Conservation (phyloP, 352 stramenopile species). For the Phytophthora meadii region DNA sequence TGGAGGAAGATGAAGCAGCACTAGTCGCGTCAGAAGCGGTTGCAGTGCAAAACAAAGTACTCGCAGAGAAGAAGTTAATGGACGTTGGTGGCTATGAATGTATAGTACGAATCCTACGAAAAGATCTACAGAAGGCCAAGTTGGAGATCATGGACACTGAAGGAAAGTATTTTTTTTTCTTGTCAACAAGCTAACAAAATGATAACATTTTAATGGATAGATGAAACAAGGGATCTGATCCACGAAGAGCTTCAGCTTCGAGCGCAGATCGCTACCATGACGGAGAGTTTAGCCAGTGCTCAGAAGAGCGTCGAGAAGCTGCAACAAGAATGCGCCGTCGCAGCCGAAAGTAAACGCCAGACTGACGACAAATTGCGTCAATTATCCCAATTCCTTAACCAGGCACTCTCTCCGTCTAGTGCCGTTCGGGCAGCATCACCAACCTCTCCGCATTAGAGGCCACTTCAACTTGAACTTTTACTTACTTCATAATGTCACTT, state of each 20-base stretch:
- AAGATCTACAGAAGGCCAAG: constrained; percentile 57
- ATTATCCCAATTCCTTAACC: constrained; percentile 62
- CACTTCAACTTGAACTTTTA: not conserved
- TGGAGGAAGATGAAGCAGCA: constrained; percentile 65
- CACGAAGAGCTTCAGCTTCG: constrained; percentile 66
- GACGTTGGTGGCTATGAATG: constrained; percentile 72
- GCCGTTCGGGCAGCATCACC: constrained; percentile 15
- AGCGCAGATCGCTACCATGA: constrained; percentile 52
- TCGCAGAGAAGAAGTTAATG: constrained; percentile 66
- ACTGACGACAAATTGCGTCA: constrained; percentile 63
- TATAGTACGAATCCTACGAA: constrained; percentile 60
- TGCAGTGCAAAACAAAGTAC: constrained; percentile 60
- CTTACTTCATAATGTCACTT: constrained; percentile 40
- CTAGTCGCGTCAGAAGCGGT: constrained; percentile 53
- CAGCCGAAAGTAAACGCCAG: constrained; percentile 56
- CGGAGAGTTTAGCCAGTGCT: constrained; percentile 39
- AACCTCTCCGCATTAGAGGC: constrained; percentile 17
- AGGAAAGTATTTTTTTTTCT: constrained; percentile 24
- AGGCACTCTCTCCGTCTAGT: constrained; percentile 32
- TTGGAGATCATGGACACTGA: constrained; percentile 58
- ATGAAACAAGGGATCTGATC: constrained; percentile 56
- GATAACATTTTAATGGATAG: constrained; percentile 20
- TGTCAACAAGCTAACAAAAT: no score
- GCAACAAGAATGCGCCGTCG: constrained; percentile 56
- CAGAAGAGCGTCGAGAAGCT: constrained; percentile 49